Base-by-base conservation (phyloP, 306 rosid species). In the Senna tora region DNA sequence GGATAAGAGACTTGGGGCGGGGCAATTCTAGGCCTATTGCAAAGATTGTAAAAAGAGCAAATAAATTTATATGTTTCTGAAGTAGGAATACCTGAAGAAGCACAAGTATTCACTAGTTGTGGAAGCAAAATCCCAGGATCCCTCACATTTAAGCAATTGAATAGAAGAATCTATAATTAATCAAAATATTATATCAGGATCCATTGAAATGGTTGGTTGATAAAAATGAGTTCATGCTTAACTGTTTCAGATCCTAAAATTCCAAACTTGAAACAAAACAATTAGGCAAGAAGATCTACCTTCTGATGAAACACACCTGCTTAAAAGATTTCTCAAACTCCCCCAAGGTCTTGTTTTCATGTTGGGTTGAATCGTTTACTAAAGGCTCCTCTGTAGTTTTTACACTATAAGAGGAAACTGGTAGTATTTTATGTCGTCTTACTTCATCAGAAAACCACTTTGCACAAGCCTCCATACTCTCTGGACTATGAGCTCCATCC, bases 401-500 rank as follows among this genome's bases (percentile, higher is more conserved):
- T 28, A 75, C 71, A 59, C 41, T 67, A 38, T 19, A 43, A 75
- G 81, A 66, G 17, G 53, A 63, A 69, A 79, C 45, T 36, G 73
- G 75, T 9, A 82, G 20, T 58, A 63, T 64, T 45, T 77, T 75
- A 61, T 76, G 61, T 39, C 66, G 76, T 43, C 68, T 78, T 56
- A 79, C 62, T 5, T 83, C 89, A 52, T 74, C 57, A 42, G 80
- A 80, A 39, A 80, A 80, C 84, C 84, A 80, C 32, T 75, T 70
- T 49, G 80, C 84, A 58, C 84, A 80, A 76, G 79, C 90, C 62
- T 86, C 95, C 84, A 91, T 86, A 81, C 97, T 91, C 74, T 91
- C 97, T 19, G 97, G 92, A 82, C 92, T 91, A 71, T 88, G 97
- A 83, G 95, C 97, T 65, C 97, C 95, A 74, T 91, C 97, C 82